A percentile compares a stretch with the other conserved stretches of the same genome.
phyloP scores from a whole-genome alignment of 176 grass and related monocot species.

The Secale cereale region DNA sequence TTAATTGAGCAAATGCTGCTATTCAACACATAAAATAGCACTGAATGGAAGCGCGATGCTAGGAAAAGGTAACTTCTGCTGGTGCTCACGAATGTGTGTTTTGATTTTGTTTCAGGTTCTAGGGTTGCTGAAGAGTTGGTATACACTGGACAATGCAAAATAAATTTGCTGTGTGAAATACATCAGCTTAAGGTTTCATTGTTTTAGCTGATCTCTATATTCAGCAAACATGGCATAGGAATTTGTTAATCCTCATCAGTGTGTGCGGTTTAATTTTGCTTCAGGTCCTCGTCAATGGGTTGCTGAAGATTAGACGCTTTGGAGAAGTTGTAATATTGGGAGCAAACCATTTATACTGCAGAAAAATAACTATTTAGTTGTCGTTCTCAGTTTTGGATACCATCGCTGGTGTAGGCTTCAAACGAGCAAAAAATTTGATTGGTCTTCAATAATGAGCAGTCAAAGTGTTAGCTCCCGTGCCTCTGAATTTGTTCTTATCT shows the following conservation, averaged over 20 bases:
- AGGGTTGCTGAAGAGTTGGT: too few species aligned
- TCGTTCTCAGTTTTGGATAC: background rate
- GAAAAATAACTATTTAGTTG: slow-evolving; percentile 51
- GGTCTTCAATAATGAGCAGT: background rate
- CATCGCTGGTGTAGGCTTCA: background rate
- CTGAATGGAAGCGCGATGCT: background rate
- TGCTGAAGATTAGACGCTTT: slow-evolving; percentile 77
- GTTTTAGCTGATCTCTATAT: background rate
- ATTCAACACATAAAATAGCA: background rate
- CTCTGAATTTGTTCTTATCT: too few species aligned
- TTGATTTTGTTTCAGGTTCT: too few species aligned
- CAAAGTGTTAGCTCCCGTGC: too few species aligned
- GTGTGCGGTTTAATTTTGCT: background rate
- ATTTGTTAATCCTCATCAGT: background rate
- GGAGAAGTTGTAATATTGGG: slow-evolving; percentile 69
- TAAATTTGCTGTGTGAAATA: background rate
- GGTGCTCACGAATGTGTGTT: too few species aligned
- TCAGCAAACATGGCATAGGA: background rate
- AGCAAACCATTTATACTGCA: slow-evolving; percentile 67
- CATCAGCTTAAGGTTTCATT: background rate
- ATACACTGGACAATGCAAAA: too few species aligned
- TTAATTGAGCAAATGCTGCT: background rate
- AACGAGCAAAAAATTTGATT: background rate
- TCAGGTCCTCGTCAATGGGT: slow-evolving; percentile 45
- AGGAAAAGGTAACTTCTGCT: background rate